A percentile compares a stretch with the other conserved stretches of the same genome.
These are phyloP conservation scores for Castanospermum australe DNA, from an alignment of 306 rosid species.

Conservation along the genomic window DNA sequence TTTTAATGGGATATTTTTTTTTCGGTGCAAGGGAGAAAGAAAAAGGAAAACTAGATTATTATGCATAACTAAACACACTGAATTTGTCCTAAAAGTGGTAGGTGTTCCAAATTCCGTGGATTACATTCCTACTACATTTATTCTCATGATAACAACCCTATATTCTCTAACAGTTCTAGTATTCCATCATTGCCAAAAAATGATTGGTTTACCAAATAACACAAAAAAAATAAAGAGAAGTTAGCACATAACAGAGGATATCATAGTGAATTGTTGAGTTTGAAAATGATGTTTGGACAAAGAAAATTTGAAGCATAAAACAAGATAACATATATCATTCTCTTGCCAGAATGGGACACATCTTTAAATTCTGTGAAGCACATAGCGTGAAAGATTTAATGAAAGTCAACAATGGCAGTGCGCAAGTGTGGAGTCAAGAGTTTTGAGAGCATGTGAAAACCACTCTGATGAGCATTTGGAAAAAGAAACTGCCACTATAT, in stretches of 20 bases:
- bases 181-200: not conserved
- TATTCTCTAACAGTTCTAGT: not conserved
- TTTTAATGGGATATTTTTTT: not conserved
- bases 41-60: too few relatives aligned
- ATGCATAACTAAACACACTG: not conserved
- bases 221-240: too few relatives aligned
- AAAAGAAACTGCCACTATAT: not conserved
- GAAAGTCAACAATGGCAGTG: not conserved
- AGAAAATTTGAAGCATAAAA: not conserved
- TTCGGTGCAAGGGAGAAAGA: too few relatives aligned
- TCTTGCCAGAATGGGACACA: not conserved
- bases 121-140: not conserved
- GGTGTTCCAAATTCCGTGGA: not conserved
- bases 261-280: not conserved
- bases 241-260: not conserved
- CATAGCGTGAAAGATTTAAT: not conserved
- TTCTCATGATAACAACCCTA: slow-evolving; percentile 1
- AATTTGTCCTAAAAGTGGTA: not conserved
- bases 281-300: not conserved
- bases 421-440: not conserved
- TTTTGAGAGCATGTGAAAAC: slow-evolving; percentile 13
- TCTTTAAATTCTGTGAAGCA: not conserved
- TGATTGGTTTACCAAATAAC: slow-evolving; percentile 13
- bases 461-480: not conserved
- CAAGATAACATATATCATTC: not conserved